Conservation (phyloP, 2,329 filamentous ascomycete species). For the Rhynchosporium secalis region DNA sequence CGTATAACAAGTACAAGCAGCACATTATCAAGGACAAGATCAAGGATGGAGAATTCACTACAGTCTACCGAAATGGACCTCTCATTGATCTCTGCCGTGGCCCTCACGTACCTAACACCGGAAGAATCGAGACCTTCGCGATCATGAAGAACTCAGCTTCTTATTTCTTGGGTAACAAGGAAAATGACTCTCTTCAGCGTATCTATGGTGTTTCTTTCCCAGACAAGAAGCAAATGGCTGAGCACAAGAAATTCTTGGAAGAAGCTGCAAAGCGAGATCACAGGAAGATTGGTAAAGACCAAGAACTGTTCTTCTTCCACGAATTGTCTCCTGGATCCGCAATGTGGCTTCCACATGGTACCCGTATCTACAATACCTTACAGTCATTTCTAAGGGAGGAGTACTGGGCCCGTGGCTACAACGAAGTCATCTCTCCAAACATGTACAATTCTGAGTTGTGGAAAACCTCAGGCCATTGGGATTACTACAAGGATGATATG, state of each 20-base stretch:
- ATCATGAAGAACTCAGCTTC: conserved; percentile 78
- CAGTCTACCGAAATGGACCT: conserved; percentile 88
- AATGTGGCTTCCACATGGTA: conserved; percentile 91
- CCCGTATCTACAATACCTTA: conserved; percentile 89
- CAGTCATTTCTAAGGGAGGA: conserved; percentile 78
- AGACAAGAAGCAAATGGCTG: conserved; percentile 91
- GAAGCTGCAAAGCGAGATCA: conserved; percentile 98
- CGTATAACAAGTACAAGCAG: conserved; percentile 97
- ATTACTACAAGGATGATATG: conserved; percentile 94
- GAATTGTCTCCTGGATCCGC: conserved; percentile 89
- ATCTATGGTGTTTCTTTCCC: conserved; percentile 97
- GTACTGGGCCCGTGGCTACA: conserved; percentile 91
- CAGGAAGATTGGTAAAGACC: conserved; percentile 87
- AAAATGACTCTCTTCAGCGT: conserved; percentile 92
- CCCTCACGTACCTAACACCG: conserved; percentile 90
- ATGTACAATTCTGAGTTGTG: conserved; percentile 93
- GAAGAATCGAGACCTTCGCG: conserved; percentile 90
- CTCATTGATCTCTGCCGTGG: conserved; percentile 95
- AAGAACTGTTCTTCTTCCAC: conserved; percentile 97
- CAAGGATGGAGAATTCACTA: conserved; percentile 83
- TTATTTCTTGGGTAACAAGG: conserved; percentile 92
- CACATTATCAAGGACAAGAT: conserved; percentile 96
- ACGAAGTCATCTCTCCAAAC: conserved; percentile 93
- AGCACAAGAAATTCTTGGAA: conserved; percentile 92
- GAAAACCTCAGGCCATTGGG: conserved; percentile 95